Percentiles rank a stretch among this genome's conserved stretches.
These are phyloP conservation scores for Aspergillus awamori DNA, from an alignment of 2,329 filamentous ascomycete species.

Conservation along the genomic window DNA sequence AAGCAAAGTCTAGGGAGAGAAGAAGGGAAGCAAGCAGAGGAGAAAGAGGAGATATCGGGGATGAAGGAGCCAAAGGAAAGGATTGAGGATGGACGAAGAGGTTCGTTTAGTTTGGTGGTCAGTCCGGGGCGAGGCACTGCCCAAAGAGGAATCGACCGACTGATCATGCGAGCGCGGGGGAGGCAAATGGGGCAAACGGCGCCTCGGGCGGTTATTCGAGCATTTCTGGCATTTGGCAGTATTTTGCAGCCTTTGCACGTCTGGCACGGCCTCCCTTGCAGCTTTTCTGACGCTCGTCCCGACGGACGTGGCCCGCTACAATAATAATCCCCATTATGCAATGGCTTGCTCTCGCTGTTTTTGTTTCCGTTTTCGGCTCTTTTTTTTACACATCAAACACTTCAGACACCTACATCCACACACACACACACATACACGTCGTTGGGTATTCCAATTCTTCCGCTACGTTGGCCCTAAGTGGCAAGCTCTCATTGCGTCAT, in stretches of 20 bases:
- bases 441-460: slow-evolving; percentile 1
- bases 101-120: slow-evolving; percentile 9
- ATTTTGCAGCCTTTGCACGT: background rate
- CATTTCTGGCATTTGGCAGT: background rate
- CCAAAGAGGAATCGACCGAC: slow-evolving; percentile 27
- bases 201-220: slow-evolving; percentile 27
- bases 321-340: background rate
- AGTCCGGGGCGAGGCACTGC: slow-evolving; percentile 26
- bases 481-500: slow-evolving; percentile 7
- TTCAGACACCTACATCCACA: background rate
- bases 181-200: slow-evolving; percentile 25
- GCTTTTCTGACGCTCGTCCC: background rate
- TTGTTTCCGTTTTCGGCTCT: background rate
- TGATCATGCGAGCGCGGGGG: slow-evolving; percentile 46
- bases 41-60: slow-evolving; percentile 16
- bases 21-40: slow-evolving; percentile 6
- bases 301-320: background rate
- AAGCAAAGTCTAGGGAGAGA: background rate
- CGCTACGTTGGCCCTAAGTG: slow-evolving; percentile 8
- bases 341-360: background rate
- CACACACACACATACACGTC: background rate
- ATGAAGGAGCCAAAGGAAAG: background rate
- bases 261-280: background rate
- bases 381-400: background rate
- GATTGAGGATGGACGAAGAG: slow-evolving; percentile 14